phyloP scores from a whole-genome alignment of 2,329 filamentous ascomycete genomes.

The Lachnellula hyalina region DNA sequence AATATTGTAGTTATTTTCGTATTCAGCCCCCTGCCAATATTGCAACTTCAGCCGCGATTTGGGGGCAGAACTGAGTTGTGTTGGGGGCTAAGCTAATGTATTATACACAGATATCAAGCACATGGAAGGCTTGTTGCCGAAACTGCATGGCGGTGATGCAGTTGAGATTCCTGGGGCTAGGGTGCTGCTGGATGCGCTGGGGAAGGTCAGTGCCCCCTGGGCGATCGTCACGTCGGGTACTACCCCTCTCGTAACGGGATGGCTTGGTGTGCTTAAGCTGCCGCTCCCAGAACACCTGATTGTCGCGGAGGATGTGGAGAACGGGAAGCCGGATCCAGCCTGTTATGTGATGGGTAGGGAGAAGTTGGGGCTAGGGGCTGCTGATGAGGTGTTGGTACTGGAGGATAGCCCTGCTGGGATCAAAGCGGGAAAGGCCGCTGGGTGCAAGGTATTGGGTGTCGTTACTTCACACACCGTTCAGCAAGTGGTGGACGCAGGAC shows the following conservation, averaged over 20 bases:
- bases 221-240: constrained; percentile 80
- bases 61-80: neutral
- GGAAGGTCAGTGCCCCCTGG: constrained; percentile 55
- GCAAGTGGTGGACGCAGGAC: constrained; percentile 55
- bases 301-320: constrained; percentile 68
- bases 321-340: constrained; percentile 71
- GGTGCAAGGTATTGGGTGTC: constrained; percentile 61
- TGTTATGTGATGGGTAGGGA: constrained; percentile 67
- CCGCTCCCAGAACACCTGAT: constrained; percentile 62
- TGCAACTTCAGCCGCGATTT: constrained; percentile 3
- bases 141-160: constrained; percentile 70
- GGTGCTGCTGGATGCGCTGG: constrained; percentile 61
- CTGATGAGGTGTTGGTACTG: constrained; percentile 49
- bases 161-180: constrained; percentile 82
- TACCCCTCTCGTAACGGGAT: constrained; percentile 61
- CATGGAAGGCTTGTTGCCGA: constrained; percentile 73
- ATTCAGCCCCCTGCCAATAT: constrained; percentile 7
- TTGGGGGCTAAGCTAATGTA: constrained; percentile 2
- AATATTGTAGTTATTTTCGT: constrained; percentile 3
- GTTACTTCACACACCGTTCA: constrained; percentile 59
- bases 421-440: constrained; percentile 63
- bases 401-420: constrained; percentile 69
- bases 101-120: constrained; percentile 62
- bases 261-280: constrained; percentile 63
- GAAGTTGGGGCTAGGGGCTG: constrained; percentile 45